Percentiles rank a stretch among this genome's conserved stretches.
Evolutionary conservation across 1,284 basidiomycete species (phyloP).

Genomic region (Irpex lacteus): DNA sequence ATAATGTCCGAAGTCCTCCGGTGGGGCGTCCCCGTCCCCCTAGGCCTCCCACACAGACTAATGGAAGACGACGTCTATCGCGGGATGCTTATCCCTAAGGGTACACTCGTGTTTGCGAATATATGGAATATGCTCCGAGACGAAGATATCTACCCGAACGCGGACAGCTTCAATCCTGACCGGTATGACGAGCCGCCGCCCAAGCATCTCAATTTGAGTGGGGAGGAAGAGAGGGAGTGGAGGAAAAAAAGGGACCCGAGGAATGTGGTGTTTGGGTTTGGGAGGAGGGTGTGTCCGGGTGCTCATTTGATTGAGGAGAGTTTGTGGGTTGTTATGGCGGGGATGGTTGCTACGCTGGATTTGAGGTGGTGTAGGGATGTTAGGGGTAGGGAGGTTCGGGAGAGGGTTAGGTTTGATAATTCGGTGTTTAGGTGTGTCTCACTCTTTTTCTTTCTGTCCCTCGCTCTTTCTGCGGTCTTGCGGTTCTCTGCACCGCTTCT

Average conservation of each 20-base stretch:
- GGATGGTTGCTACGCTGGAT: conserved; percentile 40
- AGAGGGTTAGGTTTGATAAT: conserved; percentile 38
- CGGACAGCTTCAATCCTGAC: conserved; percentile 36
- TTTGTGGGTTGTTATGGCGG: conserved; percentile 46
- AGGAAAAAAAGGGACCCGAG: conserved; percentile 29
- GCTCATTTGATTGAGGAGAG: conserved; percentile 43
- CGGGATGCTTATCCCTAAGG: conserved; percentile 32
- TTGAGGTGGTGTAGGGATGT: conserved; percentile 39
- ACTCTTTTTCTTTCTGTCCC: no score
- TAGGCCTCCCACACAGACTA: conserved; percentile 32
- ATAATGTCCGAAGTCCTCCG: conserved; percentile 42
- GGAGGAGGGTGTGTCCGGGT: conserved; percentile 42
- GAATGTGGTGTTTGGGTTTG: conserved; percentile 36
- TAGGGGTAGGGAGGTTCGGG: conserved; percentile 39
- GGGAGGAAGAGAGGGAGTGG: not conserved
- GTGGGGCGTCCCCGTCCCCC: conserved; percentile 31
- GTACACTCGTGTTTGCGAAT: conserved; percentile 35
- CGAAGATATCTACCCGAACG: conserved; percentile 34
- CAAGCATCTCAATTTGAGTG: not conserved
- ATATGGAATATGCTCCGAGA: conserved; percentile 39
- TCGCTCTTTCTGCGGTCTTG: no score
- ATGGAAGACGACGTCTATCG: conserved; percentile 36
- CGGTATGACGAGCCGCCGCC: conserved; percentile 28
- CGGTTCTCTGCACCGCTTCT: no score
- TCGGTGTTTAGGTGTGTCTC: conserved; percentile 35